A percentile compares a stretch with the other conserved stretches of the same genome.
phyloP scores from a whole-genome alignment of 2,329 filamentous ascomycete species.

The Neurospora sp. region DNA sequence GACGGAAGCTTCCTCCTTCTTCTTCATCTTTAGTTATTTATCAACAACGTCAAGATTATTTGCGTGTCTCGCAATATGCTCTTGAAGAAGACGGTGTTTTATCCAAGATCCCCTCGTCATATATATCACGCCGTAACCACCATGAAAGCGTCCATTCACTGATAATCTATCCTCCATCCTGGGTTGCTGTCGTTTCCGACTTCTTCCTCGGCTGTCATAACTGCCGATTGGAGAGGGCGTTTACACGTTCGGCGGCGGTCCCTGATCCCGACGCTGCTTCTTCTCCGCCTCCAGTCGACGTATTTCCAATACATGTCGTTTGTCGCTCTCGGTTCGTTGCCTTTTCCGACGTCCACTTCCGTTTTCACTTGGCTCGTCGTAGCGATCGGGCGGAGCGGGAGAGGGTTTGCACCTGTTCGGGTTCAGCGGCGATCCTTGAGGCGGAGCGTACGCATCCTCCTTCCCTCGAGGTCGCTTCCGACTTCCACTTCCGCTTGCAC shows the following conservation, averaged over 20 bases:
- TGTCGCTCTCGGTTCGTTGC: not conserved
- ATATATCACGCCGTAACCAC: not conserved
- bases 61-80: not conserved
- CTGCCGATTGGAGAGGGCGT: not conserved
- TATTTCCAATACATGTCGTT: not conserved
- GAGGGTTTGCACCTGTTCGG: not conserved
- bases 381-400: not conserved
- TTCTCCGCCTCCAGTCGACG: not conserved
- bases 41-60: too few species aligned
- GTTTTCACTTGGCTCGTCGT: not conserved
- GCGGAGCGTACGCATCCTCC: not conserved
- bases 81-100: not conserved
- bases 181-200: not conserved
- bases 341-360: not conserved
- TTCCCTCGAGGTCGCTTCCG: not conserved
- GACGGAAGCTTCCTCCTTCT: too few species aligned
- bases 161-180: not conserved
- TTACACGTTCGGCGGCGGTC: not conserved
- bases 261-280: not conserved
- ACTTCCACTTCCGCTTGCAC: not conserved
- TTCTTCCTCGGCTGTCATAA: not conserved
- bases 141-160: not conserved
- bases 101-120: not conserved
- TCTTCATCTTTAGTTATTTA: too few species aligned
- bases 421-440: not conserved